Percentiles rank a stretch among this genome's conserved stretches.
These are phyloP conservation scores for Fusarium foetens DNA, from an alignment of 2,329 filamentous ascomycete species.

Conservation along the genomic window DNA sequence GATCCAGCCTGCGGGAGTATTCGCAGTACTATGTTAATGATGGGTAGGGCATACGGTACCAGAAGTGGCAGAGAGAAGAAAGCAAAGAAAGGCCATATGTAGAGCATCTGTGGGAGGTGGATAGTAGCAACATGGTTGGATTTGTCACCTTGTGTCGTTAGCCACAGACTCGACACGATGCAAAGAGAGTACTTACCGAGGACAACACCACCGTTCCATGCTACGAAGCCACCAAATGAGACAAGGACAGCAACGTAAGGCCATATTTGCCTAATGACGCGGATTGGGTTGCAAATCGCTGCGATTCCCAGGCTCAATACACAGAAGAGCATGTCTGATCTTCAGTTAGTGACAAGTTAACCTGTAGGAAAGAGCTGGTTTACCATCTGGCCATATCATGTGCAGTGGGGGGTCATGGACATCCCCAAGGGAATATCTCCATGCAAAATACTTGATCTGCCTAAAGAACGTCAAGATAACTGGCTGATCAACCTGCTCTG, in stretches of 20 bases:
- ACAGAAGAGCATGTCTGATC: constrained; percentile 64
- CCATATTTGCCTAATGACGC: constrained; percentile 61
- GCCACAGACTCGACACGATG: neutral
- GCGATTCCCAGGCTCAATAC: constrained; percentile 72
- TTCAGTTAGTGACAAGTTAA: constrained; percentile 19
- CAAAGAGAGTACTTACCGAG: constrained; percentile 67
- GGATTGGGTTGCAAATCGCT: constrained; percentile 59
- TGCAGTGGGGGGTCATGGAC: constrained; percentile 65
- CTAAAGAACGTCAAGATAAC: constrained; percentile 47
- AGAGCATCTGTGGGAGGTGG: constrained; percentile 92
- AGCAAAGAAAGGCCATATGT: constrained; percentile 88
- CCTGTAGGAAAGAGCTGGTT: constrained; percentile 13
- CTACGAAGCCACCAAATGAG: constrained; percentile 78
- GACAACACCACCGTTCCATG: constrained; percentile 91
- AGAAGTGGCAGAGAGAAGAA: constrained; percentile 91
- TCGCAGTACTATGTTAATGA: constrained; percentile 30
- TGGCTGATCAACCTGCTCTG: constrained; percentile 46
- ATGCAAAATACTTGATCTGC: constrained; percentile 52
- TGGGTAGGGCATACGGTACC: constrained; percentile 60
- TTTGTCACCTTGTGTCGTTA: constrained; percentile 77
- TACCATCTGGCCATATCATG: constrained; percentile 62
- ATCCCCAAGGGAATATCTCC: constrained; percentile 60
- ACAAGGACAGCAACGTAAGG: constrained; percentile 71
- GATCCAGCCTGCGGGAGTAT: neutral
- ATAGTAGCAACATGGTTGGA: constrained; percentile 91